Evolutionary conservation across 768 basidiomycete genomes (phyloP), one percentile per base, ranked within the genome.

Genomic region (Rhizopogon vinicolor): DNA sequence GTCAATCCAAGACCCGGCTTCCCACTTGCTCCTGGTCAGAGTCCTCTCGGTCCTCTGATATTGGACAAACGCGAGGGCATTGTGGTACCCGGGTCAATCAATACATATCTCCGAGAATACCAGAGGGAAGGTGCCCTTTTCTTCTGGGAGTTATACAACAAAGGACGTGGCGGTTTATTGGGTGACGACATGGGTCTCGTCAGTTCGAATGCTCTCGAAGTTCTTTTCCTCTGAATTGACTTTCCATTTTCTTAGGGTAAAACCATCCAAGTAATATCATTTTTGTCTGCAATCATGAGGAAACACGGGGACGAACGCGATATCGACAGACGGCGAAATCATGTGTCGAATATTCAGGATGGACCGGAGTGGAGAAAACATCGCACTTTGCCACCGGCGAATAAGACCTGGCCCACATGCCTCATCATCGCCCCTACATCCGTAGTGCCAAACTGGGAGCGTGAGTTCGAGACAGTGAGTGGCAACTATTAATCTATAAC

Each of bases 171-270:
- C 0, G 95, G 88, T 0, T 67, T 98, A 10, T 78, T 98, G 4
- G 96, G 96, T 5, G 96, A 98, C 66, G 96, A 98, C 64, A 98
- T 98, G 96, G 96, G 93, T 60, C 75, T 87, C 58, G 85, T 86
- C 59, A 25, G 69, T 69, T 29, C 5, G 7, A 37, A n/a, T 52
- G 44, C 14, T 25, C 49, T n/a, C 35, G 25, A 25, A 25, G 3
- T 22, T 53, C 10, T 39, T 29, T 28, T 43, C 19, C 58, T 54
- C 35, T 9, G 8, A 5, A 29, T 58, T 58, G 40, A 25, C 18
- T 58, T 57, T 45, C 53, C 35, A 41, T 14, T 4, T 53, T 19
- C 7, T 49, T 54, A 74, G 78, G 96, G 88, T 3, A 98, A 98
- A 80, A 98, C 96, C 0, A 93, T 98, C 19, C 96, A 98, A 68